Conservation (phyloP, 2,329 filamentous ascomycete genomes). For the Aspergillus transmontanensis region DNA sequence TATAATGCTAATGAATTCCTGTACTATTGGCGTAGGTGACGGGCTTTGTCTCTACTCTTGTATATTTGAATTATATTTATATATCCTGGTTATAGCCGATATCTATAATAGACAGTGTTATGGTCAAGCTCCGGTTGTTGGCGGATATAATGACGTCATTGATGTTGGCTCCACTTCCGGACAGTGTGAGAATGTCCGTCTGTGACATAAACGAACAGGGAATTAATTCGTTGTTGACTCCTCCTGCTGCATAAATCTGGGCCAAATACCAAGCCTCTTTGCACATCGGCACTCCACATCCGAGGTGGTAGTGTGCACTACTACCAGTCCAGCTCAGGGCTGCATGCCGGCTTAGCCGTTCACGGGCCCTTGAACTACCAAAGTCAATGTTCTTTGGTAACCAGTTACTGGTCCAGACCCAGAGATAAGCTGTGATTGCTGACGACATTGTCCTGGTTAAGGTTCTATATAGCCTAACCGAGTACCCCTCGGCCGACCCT, state of each 20-base stretch:
- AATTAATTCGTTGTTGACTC: not conserved
- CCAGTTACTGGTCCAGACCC: not conserved
- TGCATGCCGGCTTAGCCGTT: not conserved
- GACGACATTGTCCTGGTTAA: not conserved
- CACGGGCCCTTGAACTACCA: not conserved
- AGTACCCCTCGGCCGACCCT: not conserved
- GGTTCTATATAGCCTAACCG: not conserved
- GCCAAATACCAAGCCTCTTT: too few relatives aligned
- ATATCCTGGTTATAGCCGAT: not conserved
- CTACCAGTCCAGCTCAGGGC: not conserved
- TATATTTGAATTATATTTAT: not conserved
- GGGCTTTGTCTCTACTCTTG: not conserved
- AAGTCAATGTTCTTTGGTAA: not conserved
- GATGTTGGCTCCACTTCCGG: not conserved
- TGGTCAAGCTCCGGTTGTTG: not conserved
- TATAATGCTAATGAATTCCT: not conserved
- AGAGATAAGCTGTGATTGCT: not conserved
- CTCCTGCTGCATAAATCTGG: not conserved
- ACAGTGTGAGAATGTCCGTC: not conserved
- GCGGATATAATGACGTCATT: conserved; percentile 15
- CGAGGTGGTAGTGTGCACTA: not conserved
- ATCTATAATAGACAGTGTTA: not conserved
- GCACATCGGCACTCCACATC: not conserved
- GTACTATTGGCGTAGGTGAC: not conserved
- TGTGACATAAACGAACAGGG: not conserved